These are phyloP conservation scores for Leptographium lundbergii DNA, from an alignment of 2,329 filamentous ascomycete species.

Conservation along the genomic window DNA sequence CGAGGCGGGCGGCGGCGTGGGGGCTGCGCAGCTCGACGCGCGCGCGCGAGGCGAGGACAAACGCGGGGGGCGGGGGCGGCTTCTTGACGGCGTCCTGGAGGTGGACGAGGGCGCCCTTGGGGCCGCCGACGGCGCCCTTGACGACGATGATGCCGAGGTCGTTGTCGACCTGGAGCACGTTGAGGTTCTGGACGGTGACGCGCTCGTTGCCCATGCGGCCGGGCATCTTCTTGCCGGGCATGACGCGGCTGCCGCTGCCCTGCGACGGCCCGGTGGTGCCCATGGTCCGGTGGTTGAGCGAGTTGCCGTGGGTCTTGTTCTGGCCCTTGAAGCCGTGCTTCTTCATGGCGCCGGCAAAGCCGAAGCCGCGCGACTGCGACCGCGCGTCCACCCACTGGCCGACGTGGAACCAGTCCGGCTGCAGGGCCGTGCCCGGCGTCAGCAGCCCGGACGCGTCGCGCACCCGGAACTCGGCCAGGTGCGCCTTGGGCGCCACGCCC, in stretches of 20 bases:
- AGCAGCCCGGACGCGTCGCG: constrained; percentile 59
- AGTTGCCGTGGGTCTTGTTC: constrained; percentile 87
- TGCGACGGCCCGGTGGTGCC: constrained; percentile 84
- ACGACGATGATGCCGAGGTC: constrained; percentile 81
- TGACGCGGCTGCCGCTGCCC: constrained; percentile 80
- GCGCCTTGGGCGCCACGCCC: constrained; percentile 70
- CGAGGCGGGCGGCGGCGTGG: constrained; percentile 30
- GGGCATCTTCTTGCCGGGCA: constrained; percentile 96
- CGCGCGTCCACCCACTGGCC: constrained; percentile 86
- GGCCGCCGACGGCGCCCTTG: constrained; percentile 74
- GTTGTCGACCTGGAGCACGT: constrained; percentile 76
- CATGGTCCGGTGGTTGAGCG: constrained; percentile 82
- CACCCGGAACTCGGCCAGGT: constrained; percentile 81
- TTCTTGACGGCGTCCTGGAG: constrained; percentile 90
- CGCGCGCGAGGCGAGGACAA: constrained; percentile 32
- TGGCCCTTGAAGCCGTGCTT: constrained; percentile 81
- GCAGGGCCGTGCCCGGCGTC: constrained; percentile 60
- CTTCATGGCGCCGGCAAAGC: constrained; percentile 98
- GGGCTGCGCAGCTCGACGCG: constrained; percentile 33
- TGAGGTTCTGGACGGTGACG: constrained; percentile 83
- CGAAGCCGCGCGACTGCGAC: constrained; percentile 71
- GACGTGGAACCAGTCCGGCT: constrained; percentile 80
- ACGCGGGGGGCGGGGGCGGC: constrained; percentile 37
- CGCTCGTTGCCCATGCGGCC: constrained; percentile 86
- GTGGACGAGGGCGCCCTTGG: constrained; percentile 73